These are phyloP conservation scores for Leonotis leonurus DNA, from an alignment of 257 asterid species.

Conservation along the genomic window DNA sequence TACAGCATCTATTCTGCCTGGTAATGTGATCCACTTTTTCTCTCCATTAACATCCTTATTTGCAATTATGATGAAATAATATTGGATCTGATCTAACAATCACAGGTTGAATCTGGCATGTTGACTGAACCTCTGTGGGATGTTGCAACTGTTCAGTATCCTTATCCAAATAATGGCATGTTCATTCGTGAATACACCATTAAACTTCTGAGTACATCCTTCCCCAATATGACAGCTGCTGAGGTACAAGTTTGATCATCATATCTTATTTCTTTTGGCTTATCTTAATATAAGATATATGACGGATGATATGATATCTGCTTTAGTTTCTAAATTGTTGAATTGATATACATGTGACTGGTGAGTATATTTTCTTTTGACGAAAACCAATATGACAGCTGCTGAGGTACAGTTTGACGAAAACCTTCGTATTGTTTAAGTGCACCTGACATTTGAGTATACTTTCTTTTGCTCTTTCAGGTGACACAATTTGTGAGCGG, in stretches of 20 bases:
- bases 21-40: constrained; percentile 29
- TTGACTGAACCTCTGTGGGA: constrained; percentile 94
- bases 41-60: not conserved
- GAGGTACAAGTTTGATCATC: too few species aligned
- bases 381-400: too few species aligned
- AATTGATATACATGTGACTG: too few species aligned
- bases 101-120: constrained; percentile 65
- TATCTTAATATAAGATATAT: too few species aligned
- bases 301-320: too few species aligned
- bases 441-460: not conserved
- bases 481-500: constrained; percentile 86
- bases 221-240: constrained; percentile 90
- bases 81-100: not conserved
- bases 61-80: not conserved
- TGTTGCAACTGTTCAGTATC: constrained; percentile 54
- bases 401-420: constrained; percentile 50
- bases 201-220: constrained; percentile 79
- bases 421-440: not conserved
- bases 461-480: constrained; percentile 29
- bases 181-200: constrained; percentile 83
- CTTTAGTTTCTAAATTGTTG: too few species aligned
- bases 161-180: constrained; percentile 63
- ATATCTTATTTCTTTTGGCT: too few species aligned
- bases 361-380: too few species aligned
- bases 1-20: constrained; percentile 82